A percentile compares a stretch with the other conserved stretches of the same genome.
phyloP scores from a whole-genome alignment of 371 early-diverging fungal species.

The Saksenaea oblongispora region DNA sequence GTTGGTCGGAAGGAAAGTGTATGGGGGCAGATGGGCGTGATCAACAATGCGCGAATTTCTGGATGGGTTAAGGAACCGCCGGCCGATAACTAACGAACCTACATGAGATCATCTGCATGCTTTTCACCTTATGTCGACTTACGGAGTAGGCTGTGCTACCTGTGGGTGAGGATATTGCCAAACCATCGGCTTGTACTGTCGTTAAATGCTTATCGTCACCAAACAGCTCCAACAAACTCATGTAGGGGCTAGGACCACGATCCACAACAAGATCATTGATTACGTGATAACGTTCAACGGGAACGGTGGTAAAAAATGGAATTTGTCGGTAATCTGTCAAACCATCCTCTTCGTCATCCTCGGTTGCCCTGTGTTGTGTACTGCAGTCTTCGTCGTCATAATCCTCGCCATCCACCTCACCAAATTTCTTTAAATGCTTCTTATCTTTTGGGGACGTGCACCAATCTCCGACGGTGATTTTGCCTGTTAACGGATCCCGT shows the following conservation, averaged over 20 bases:
- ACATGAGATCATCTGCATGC: neutral
- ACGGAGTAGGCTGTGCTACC: slow-evolving; percentile 97
- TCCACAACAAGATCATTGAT: slow-evolving; percentile 88
- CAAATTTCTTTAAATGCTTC: slow-evolving; percentile 40
- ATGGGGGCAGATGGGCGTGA: slow-evolving; percentile 97
- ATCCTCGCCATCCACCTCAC: slow-evolving; percentile 48
- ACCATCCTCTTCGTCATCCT: slow-evolving; percentile 3
- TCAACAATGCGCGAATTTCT: slow-evolving; percentile 85
- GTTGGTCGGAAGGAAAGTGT: slow-evolving; percentile 95
- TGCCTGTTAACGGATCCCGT: slow-evolving; percentile 49
- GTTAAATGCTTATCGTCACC: slow-evolving; percentile 86
- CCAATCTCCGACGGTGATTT: slow-evolving; percentile 49
- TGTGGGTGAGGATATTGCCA: slow-evolving; percentile 93
- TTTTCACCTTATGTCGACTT: slow-evolving; percentile 20
- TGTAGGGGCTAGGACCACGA: slow-evolving; percentile 89
- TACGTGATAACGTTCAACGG: slow-evolving; percentile 63
- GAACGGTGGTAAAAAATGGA: slow-evolving; percentile 51
- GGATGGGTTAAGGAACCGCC: slow-evolving; percentile 96
- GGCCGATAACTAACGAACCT: slow-evolving; percentile 69
- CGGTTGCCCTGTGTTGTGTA: neutral
- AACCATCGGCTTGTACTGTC: slow-evolving; percentile 88
- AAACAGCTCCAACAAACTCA: slow-evolving; percentile 88
- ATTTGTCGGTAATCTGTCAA: slow-evolving; percentile 36
- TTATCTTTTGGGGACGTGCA: slow-evolving; percentile 10
- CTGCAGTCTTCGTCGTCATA: slow-evolving; percentile 11